Evolutionary conservation across 495 filamentous ascomycete genomes (phyloP).

Genomic region (Aspergillus affinis): DNA sequence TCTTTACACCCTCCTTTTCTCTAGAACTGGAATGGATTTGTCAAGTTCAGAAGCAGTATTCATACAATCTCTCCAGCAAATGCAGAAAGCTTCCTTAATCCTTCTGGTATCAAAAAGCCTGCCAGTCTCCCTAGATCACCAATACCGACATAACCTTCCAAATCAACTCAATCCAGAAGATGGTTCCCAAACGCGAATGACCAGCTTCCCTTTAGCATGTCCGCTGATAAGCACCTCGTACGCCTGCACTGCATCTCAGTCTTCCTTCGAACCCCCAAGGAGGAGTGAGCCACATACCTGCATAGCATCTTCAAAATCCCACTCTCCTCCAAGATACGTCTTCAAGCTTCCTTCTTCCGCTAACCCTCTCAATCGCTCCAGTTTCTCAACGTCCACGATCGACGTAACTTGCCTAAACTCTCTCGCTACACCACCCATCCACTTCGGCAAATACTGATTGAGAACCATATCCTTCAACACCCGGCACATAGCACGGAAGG

Average conservation of each 20-base stretch:
- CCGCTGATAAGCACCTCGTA: not conserved
- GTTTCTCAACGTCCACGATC: not conserved
- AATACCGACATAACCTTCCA: too few relatives aligned
- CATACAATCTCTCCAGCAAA: too few relatives aligned
- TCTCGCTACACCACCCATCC: not conserved
- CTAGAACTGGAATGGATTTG: too few relatives aligned
- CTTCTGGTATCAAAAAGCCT: too few relatives aligned
- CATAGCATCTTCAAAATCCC: not conserved
- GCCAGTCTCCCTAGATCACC: too few relatives aligned
- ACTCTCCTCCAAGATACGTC: not conserved
- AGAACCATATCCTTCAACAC: not conserved
- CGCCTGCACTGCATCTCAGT: not conserved
- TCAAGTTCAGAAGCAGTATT: too few relatives aligned
- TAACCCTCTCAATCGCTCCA: not conserved
- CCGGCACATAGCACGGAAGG: not conserved
- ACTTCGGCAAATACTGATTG: not conserved
- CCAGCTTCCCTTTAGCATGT: slow-evolving; percentile 3
- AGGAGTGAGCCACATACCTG: not conserved
- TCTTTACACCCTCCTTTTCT: too few relatives aligned
- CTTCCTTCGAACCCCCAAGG: not conserved
- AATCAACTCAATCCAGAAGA: not conserved
- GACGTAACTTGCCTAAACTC: slow-evolving; percentile 3
- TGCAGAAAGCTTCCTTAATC: too few relatives aligned
- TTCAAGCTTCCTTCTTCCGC: not conserved
- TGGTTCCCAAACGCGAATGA: not conserved